Conservation (phyloP, 2,329 filamentous ascomycete species). For the Lachnellula occidentalis region DNA sequence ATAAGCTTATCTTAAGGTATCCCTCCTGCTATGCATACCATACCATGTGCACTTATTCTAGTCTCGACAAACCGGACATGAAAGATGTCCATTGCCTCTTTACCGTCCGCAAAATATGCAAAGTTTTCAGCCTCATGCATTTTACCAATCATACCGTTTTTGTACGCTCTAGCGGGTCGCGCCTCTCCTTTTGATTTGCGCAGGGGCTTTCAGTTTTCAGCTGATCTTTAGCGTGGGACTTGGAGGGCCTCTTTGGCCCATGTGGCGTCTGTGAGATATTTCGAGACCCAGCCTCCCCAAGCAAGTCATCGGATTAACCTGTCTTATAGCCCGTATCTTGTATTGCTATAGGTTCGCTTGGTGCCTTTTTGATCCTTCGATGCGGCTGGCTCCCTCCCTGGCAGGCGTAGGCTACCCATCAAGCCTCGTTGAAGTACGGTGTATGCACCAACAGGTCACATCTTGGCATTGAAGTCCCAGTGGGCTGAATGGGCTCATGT, state of each 20-base stretch:
- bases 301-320: not conserved
- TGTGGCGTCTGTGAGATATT: not conserved
- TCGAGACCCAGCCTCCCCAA: not conserved
- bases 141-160: no score
- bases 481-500: not conserved
- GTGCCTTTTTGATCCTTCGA: not conserved
- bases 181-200: not conserved
- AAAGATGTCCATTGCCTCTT: no score
- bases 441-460: not conserved
- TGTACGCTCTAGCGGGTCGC: not conserved
- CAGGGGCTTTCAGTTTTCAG: not conserved
- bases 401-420: not conserved
- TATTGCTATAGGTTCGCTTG: not conserved
- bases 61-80: no score
- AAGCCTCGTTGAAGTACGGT: not conserved
- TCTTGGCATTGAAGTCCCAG: not conserved
- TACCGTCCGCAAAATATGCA: no score
- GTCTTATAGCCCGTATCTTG: not conserved
- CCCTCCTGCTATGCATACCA: no score
- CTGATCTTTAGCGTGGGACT: not conserved
- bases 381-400: not conserved
- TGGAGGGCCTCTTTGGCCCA: not conserved
- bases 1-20: no score
- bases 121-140: no score
- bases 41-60: no score